Evolutionary conservation across 345 rosid genomes (phyloP).

Genomic region (Isatis tinctoria): DNA sequence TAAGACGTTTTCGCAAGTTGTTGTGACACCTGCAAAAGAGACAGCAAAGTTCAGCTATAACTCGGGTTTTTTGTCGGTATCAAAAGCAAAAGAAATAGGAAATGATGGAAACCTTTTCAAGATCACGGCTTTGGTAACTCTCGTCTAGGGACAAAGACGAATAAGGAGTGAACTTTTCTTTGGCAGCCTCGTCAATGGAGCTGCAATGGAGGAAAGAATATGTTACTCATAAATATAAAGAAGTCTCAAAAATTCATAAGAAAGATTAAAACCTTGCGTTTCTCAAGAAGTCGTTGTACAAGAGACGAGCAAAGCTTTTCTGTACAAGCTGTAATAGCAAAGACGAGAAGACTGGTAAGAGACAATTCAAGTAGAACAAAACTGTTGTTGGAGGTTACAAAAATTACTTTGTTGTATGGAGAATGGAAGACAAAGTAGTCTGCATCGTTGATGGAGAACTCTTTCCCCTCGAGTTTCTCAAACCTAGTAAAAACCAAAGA

Average conservation of each 20-base stretch:
- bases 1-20: conserved; percentile 88
- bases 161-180: conserved; percentile 80
- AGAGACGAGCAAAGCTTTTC: conserved; percentile 93
- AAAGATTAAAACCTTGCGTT: conserved; percentile 58
- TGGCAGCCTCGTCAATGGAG: conserved; percentile 68
- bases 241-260: neutral
- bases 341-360: conserved; percentile 17
- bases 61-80: neutral
- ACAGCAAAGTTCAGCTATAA: neutral
- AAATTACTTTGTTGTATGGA: conserved; percentile 89
- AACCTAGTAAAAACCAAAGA: conserved; percentile 46
- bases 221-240: neutral
- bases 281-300: conserved; percentile 76
- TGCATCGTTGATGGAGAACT: conserved; percentile 73
- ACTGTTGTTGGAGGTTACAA: neutral
- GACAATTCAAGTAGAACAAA: neutral
- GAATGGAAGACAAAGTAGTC: conserved; percentile 91
- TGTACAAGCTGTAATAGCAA: conserved; percentile 84
- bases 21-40: conserved; percentile 65
- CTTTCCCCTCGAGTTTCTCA: conserved; percentile 79
- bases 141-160: conserved; percentile 69
- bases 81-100: neutral
- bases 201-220: conserved; percentile 35
- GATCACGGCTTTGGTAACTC: conserved; percentile 96
- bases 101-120: conserved; percentile 68